Conservation (phyloP, 2,329 filamentous ascomycete genomes). For the Penicillium sp. region DNA sequence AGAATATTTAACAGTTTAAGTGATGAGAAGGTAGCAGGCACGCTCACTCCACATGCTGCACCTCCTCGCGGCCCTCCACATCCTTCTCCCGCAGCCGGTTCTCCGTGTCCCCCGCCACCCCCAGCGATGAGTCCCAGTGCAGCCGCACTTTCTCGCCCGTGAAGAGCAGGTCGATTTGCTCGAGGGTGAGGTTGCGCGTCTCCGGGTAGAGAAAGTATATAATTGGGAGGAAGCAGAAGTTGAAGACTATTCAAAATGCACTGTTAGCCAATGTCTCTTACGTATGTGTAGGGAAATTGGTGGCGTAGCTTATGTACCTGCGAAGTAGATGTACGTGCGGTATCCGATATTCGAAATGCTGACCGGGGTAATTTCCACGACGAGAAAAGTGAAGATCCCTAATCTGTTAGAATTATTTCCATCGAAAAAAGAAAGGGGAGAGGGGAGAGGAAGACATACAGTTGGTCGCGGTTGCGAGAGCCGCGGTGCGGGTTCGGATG, state of each 20-base stretch:
- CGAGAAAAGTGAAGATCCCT: constrained; percentile 54
- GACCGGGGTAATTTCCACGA: constrained; percentile 52
- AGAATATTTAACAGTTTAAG: constrained; percentile 2
- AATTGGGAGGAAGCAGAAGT: constrained; percentile 55
- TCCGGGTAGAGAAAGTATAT: constrained; percentile 50
- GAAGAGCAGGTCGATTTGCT: constrained; percentile 42
- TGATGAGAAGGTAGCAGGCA: background rate
- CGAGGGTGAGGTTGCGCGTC: constrained; percentile 37
- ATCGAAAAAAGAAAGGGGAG: constrained; percentile 9
- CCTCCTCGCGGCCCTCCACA: constrained; percentile 5
- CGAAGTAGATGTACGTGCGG: constrained; percentile 52
- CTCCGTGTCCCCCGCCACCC: constrained; percentile 28
- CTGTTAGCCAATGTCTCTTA: background rate
- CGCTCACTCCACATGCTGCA: constrained; percentile 31
- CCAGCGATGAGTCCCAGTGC: constrained; percentile 37
- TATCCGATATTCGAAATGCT: constrained; percentile 48
- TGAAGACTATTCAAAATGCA: constrained; percentile 39
- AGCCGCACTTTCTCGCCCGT: constrained; percentile 36
- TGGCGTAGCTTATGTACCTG: constrained; percentile 21
- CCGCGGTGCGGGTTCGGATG: constrained; percentile 56
- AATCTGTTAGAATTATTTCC: background rate
- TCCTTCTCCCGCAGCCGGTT: constrained; percentile 26
- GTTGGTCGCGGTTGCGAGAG: constrained; percentile 56
- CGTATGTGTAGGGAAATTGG: background rate
- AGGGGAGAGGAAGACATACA: constrained; percentile 28